These are phyloP conservation scores for Pleomassaria siparia DNA, from an alignment of 2,329 filamentous ascomycete species.

Conservation along the genomic window DNA sequence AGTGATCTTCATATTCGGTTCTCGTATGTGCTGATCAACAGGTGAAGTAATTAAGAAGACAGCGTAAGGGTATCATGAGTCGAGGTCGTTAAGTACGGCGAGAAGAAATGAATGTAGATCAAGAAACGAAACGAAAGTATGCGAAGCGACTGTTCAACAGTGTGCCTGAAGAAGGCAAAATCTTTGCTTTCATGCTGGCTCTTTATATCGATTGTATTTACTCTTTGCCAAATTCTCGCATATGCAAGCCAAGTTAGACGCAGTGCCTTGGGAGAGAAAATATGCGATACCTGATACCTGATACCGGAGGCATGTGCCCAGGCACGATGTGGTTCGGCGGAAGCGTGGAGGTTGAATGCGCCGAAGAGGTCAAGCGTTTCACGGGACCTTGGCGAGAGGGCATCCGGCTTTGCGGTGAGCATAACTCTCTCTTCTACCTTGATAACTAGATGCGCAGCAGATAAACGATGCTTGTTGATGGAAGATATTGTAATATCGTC, in stretches of 20 bases:
- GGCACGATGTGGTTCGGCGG: background rate
- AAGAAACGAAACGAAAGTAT: background rate
- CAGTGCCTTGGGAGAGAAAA: background rate
- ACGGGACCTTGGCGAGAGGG: background rate
- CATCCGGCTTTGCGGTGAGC: background rate
- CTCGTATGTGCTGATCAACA: background rate
- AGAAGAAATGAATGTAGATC: conserved; percentile 12
- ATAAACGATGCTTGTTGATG: background rate
- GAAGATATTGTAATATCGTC: background rate
- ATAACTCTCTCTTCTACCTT: background rate
- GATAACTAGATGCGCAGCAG: background rate
- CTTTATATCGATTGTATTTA: background rate
- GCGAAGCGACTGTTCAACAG: conserved; percentile 30
- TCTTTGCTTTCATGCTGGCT: background rate
- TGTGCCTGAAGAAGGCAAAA: conserved; percentile 1
- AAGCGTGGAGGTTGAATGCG: background rate
- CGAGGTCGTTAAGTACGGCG: background rate
- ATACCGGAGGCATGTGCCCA: background rate
- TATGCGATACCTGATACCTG: background rate
- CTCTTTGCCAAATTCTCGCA: background rate
- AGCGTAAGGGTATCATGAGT: conserved; percentile 3
- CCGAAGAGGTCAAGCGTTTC: conserved; percentile 2
- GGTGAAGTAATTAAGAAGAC: background rate
- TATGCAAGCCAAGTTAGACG: background rate
- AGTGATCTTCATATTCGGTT: conserved; percentile 22